Conservation (phyloP, 2,329 filamentous ascomycete genomes). For the Blastomyces percursus region DNA sequence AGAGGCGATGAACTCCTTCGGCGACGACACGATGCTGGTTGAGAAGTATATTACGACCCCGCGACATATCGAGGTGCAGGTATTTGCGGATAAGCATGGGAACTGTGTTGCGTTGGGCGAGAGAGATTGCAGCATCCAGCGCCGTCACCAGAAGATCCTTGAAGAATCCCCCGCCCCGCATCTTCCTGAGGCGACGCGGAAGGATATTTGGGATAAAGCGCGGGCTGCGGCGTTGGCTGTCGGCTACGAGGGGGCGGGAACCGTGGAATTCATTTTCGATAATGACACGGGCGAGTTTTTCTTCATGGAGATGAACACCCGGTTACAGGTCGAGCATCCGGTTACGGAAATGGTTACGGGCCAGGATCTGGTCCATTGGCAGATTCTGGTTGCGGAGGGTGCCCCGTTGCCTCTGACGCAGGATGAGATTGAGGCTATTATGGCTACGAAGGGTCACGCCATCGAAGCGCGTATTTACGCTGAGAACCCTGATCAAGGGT, state of each 20-base stretch:
- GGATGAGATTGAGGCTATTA: conserved; percentile 55
- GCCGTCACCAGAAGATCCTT: conserved; percentile 55
- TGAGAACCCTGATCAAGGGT: conserved; percentile 82
- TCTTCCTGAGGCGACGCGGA: conserved; percentile 47
- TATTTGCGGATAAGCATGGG: conserved; percentile 55
- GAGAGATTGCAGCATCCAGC: conserved; percentile 55
- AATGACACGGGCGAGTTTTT: conserved; percentile 56
- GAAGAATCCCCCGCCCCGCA: conserved; percentile 57
- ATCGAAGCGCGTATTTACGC: conserved; percentile 97
- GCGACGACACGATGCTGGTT: conserved; percentile 55
- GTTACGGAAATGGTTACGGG: conserved; percentile 74
- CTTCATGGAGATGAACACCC: conserved; percentile 66
- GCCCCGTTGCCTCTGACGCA: conserved; percentile 56
- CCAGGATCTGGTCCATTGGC: conserved; percentile 84
- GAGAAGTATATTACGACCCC: conserved; percentile 59
- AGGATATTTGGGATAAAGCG: conserved; percentile 56
- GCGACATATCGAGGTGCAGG: conserved; percentile 56
- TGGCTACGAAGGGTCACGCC: conserved; percentile 66
- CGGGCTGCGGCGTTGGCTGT: conserved; percentile 52
- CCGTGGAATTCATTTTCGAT: conserved; percentile 59
- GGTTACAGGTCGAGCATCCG: conserved; percentile 92
- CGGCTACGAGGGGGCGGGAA: conserved; percentile 55
- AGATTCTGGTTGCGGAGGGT: conserved; percentile 73
- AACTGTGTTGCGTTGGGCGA: conserved; percentile 55
- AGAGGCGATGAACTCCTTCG: conserved; percentile 53